Base-by-base conservation (phyloP, 331 rosid species). In the Acacia concinna region DNA sequence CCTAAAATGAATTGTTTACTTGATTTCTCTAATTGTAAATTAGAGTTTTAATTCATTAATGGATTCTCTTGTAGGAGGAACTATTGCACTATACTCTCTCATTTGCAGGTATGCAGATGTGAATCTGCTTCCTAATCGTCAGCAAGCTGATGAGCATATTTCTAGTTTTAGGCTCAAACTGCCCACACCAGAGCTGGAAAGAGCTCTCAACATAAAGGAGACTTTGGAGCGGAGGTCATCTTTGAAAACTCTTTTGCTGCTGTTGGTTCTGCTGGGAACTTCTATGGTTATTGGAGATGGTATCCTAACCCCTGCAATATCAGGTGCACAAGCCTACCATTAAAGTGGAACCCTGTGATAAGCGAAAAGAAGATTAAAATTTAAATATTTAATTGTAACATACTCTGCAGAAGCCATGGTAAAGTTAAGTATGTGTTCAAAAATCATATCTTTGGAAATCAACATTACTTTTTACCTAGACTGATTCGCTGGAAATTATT, bases 211-310 rank as follows among this genome's bases (percentile, higher is more conserved):
- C 67, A 87, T 95, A 80, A 95, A 91, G 85, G 98, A 93, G 54
- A 56, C 81, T 63, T 83, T 95, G 84, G 99, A 95, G 86, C 93
- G 51, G 83, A 86, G 44, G 73, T 47, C 89, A 14, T 28, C 79
- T 80, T 73, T 89, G 88, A 95, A 90, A 83, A 91, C 88, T 34
- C 18, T 86, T 72, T 84, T 95, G 81, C 79, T 95, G 83, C 85
- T 95, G 86, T 82, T 91, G 79, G 98, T 95, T 88, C 90, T 95
- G 67, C 79, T 91, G 86, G 99, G 98, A 76, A 93, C 99, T 81
- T 95, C 99, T 77, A 86, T 93, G 99, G 78, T 93, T 83, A 95
- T 95, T 84, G 99, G 98, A 78, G 99, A 93, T 79, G 99, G 99
- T 57, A 95, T 95, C 83, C 87, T 95, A 57, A 95, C 99, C 74